Base-by-base conservation (phyloP, 2,329 filamentous ascomycete species). In the Myriangium duriaei region DNA sequence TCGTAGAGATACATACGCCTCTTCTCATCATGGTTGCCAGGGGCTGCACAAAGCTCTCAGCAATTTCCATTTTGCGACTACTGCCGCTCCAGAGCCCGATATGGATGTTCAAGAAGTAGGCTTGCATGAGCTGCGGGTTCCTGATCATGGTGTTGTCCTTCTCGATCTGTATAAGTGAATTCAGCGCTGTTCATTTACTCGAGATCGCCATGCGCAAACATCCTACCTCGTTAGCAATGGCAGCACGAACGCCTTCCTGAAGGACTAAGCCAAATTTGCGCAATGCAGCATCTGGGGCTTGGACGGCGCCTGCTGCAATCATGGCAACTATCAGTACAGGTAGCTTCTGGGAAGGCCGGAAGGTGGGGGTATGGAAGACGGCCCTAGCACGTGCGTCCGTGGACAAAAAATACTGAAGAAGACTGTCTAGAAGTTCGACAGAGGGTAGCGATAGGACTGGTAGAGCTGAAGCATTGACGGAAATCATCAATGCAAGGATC, bases 371-470 rank as follows among this genome's bases (percentile, higher is more conserved):
- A 53, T 81, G 76, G 40, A 81, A 68, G 63, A 69, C 79, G 7
- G 21, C n/a, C 21, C 7, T 7, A 32, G 65, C 63, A 32, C 71
- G 72, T 0, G 75, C 63, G 42, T 74, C 65, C 9, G 36, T 33
- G 32, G 73, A 67, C 13, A 79, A 57, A 43, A 72, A 79, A 43
- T 72, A 69, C 42, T 79, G 71, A 10, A 77, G 62, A 39, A 79
- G 60, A 7, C 68, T 72, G 46, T 79, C 75, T 42, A 80, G 60
- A 11, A 74, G 54, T 14, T 73, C 69, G 12, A 72, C 64, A 1
- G 72, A 74, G 0, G 75, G 74, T 45, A 81, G 81, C 0, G 75
- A 76, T 1, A 65, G 69, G 12, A 68, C 72, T 13, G 74, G 70
- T 33, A 53, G 34, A 56, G 68, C 58, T 55, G 69, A 48, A 0